phyloP scores from a whole-genome alignment of 352 stramenopile genomes.

The Blastocystis sp. region DNA sequence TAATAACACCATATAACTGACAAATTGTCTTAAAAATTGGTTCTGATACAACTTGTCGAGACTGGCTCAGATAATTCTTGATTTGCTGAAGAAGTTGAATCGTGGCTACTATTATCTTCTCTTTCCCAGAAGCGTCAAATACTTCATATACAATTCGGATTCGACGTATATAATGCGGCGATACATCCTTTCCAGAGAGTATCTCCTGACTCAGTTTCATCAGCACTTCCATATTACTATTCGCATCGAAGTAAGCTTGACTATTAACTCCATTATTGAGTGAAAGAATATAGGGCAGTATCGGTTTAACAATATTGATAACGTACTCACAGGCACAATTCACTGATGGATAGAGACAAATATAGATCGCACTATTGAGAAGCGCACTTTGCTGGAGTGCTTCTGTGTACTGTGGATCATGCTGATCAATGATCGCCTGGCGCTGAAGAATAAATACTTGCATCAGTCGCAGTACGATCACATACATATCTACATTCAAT shows the following conservation, averaged over 20 bases:
- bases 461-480: background rate
- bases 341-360: conserved; percentile 13
- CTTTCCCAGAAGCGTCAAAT: background rate
- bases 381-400: background rate
- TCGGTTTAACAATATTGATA: background rate
- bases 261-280: background rate
- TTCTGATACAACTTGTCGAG: background rate
- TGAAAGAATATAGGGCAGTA: background rate
- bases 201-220: background rate
- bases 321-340: background rate
- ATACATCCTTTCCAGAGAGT: background rate
- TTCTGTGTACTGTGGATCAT: background rate
- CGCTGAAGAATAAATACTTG: conserved; percentile 3
- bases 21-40: background rate
- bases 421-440: background rate
- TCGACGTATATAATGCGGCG: background rate
- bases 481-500: conserved; percentile 35
- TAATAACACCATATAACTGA: background rate
- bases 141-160: background rate
- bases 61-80: background rate
- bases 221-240: background rate
- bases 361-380: conserved; percentile 31
- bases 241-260: background rate
- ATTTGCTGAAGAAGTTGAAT: background rate
- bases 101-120: background rate